A percentile compares a stretch with the other conserved stretches of the same genome.
Evolutionary conservation across 495 filamentous ascomycete genomes (phyloP).

Genomic region (Melanomma pulvis-pyrius): DNA sequence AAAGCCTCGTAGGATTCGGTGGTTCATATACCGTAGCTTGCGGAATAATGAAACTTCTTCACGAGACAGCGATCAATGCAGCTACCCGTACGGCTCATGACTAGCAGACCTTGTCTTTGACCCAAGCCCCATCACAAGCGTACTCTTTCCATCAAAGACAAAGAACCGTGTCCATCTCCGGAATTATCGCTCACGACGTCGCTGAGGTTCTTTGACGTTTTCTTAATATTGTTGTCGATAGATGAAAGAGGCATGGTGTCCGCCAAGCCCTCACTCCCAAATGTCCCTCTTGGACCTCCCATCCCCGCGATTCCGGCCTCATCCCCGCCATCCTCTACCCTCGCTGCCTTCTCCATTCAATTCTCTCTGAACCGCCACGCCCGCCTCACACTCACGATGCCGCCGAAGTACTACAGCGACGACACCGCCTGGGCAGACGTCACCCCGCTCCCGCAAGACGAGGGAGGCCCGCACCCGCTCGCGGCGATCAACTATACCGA

Average conservation of each 20-base stretch:
- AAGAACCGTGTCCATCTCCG: background rate
- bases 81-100: background rate
- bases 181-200: background rate
- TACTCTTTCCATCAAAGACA: background rate
- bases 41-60: too few species aligned
- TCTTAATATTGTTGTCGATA: background rate
- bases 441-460: conserved; percentile 78
- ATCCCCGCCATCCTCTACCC: background rate
- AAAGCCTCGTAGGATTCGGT: background rate
- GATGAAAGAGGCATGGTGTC: background rate
- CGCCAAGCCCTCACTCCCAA: background rate
- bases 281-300: background rate
- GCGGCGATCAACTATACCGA: conserved; percentile 85
- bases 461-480: conserved; percentile 71
- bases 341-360: background rate
- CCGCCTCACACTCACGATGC: conserved; percentile 18
- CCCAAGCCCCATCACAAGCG: background rate
- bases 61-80: background rate
- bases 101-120: background rate
- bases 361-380: background rate
- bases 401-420: conserved; percentile 56
- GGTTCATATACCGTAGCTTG: background rate
- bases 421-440: conserved; percentile 84
- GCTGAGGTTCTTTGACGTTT: background rate
- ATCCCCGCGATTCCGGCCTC: background rate